phyloP scores from a whole-genome alignment of 2,329 filamentous ascomycete species.

The Exophiala sp. region DNA sequence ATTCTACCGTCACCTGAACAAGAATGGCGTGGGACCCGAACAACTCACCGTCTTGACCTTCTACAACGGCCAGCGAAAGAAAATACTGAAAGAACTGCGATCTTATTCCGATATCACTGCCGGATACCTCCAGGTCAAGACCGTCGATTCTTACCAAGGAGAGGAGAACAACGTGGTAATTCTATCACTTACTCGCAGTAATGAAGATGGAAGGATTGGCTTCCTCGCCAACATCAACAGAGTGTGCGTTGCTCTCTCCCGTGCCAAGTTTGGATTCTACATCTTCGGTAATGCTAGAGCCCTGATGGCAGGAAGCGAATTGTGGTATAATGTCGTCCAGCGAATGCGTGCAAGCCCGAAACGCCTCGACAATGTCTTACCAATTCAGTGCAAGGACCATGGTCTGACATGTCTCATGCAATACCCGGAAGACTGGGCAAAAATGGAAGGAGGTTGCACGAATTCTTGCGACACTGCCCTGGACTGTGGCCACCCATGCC shows the following conservation, averaged over 20 bases:
- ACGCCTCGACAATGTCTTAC: slow-evolving; percentile 52
- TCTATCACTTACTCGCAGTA: slow-evolving; percentile 75
- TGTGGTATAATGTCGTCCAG: slow-evolving; percentile 52
- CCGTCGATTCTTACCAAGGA: slow-evolving; percentile 86
- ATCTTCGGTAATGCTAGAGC: slow-evolving; percentile 73
- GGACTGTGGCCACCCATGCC: slow-evolving; percentile 53
- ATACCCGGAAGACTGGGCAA: slow-evolving; percentile 42
- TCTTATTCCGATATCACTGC: slow-evolving; percentile 43
- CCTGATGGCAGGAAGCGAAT: slow-evolving; percentile 42
- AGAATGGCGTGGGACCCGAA: slow-evolving; percentile 58
- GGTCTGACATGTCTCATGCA: slow-evolving; percentile 49
- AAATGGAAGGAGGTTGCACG: slow-evolving; percentile 53
- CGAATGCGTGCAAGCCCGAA: slow-evolving; percentile 37
- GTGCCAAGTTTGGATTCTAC: slow-evolving; percentile 76
- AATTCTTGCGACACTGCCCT: slow-evolving; percentile 43
- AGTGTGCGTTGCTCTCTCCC: slow-evolving; percentile 61
- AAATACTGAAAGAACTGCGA: slow-evolving; percentile 51
- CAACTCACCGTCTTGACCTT: slow-evolving; percentile 81
- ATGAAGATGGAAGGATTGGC: slow-evolving; percentile 56
- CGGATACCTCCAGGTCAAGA: slow-evolving; percentile 61
- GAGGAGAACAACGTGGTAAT: slow-evolving; percentile 85
- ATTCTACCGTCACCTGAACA: slow-evolving; percentile 68
- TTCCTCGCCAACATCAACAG: slow-evolving; percentile 68
- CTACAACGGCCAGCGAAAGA: slow-evolving; percentile 77
- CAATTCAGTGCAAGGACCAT: slow-evolving; percentile 63